Evolutionary conservation across 2,329 filamentous ascomycete genomes (phyloP), one percentile per base, ranked within the genome.

Genomic region (Cordyceps javanica): DNA sequence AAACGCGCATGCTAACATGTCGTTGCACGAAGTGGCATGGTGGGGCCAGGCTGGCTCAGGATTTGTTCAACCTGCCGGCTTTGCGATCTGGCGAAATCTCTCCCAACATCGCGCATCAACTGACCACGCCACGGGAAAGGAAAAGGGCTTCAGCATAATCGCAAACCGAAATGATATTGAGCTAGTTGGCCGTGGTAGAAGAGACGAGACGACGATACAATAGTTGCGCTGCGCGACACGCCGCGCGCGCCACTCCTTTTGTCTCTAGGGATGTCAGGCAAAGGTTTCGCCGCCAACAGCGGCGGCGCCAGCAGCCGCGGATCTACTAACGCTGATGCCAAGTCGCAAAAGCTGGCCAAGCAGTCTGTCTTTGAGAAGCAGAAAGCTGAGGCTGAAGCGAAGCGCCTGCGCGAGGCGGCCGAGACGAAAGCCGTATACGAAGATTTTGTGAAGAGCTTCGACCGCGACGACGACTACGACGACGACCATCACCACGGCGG

Each of bases 331-430:
- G 79, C 90, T 59, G 83, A 87, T 58, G 82, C 86, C 53, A 96
- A 95, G 72, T 84, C 94, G 52, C 83, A 88, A 57, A 90, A 90
- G 50, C 85, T 90, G 14, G 81, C 86, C 61, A 94, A 92, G 73
- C 90, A 94, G 69, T 95, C 91, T 21, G 81, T 88, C 26, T 96
- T 95, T 70, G 92, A 96, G 74, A 87, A 87, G 65, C 89, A 95
- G 70, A 91, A 89, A 71, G 90, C 90, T 60, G 91, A 96, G 70
- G 90, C 89, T 58, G 91, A 96, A 76, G 91, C 90, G 25, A 96
- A 96, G 75, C 86, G 89, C 59, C 81, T 83, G 64, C 83, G 90
- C 63, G 92, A 96, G 72, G 88, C 88, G 66, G 90, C 88, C 63
- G 92, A 96, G 73, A 95, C 90, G 7, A 90, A 89, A 23, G 91